phyloP scores from a whole-genome alignment of 495 filamentous ascomycete genomes.

The Neurospora sublineolata region DNA sequence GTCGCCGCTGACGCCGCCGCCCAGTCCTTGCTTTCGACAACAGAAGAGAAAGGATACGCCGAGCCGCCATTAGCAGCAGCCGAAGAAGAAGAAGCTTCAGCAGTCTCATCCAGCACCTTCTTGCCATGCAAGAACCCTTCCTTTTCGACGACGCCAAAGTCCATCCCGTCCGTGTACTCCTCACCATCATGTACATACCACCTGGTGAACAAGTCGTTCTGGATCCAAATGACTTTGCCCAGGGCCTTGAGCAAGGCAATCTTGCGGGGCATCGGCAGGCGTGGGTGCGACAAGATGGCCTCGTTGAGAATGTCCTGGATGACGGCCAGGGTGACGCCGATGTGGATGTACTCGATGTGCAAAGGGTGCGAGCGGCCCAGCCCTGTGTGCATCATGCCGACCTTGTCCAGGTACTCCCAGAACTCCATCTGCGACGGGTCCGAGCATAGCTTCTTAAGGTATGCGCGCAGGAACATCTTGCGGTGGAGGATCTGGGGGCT shows the following conservation, averaged over 20 bases:
- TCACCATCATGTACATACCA: constrained; percentile 64
- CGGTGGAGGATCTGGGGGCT: constrained; percentile 61
- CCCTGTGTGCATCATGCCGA: constrained; percentile 63
- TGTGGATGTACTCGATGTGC: constrained; percentile 68
- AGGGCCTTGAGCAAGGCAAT: constrained; percentile 55
- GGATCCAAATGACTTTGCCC: constrained; percentile 54
- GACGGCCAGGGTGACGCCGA: constrained; percentile 53
- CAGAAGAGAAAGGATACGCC: not conserved
- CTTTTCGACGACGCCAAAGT: constrained; percentile 42
- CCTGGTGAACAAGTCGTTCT: constrained; percentile 69
- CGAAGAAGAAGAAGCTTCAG: not conserved
- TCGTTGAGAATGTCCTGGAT: constrained; percentile 66
- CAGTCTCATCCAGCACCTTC: constrained; percentile 26
- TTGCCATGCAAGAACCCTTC: constrained; percentile 49
- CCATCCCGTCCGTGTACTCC: constrained; percentile 52
- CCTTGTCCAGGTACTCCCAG: constrained; percentile 70
- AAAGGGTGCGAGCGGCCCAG: constrained; percentile 51
- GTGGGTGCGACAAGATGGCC: constrained; percentile 59
- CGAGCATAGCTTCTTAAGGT: constrained; percentile 56
- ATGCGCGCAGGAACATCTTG: constrained; percentile 65
- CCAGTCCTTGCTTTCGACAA: not conserved
- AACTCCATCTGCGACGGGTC: constrained; percentile 64
- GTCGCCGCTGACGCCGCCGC: not conserved
- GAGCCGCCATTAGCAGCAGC: not conserved
- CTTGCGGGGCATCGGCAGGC: constrained; percentile 50